Base-by-base conservation (phyloP, 176 grass and related monocot genomes). In the Oryza nivara region DNA sequence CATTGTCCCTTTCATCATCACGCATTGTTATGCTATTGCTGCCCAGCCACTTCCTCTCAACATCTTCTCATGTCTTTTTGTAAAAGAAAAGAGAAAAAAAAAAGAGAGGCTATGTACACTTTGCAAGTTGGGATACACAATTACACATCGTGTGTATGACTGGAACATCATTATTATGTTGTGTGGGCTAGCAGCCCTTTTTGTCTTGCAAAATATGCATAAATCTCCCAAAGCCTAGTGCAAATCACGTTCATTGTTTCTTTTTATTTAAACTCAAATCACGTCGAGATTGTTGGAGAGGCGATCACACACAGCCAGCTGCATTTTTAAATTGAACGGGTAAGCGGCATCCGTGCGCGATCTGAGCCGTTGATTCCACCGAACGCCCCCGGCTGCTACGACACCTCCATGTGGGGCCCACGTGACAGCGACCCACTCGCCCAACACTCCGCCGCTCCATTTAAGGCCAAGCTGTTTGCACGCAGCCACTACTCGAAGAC, bases 301-400 rank as follows among this genome's bases (percentile, higher is more conserved):
- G 58, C 4, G 51, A 19, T 7, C 16, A 54, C 51, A 14, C 30
- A 32, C 30, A 36, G 35, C 4, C 4, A 58, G 17, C 17, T n/a
- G 17, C 54, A 9, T 58, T n/a, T 58, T n/a, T 58, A 19, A 49
- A 49, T 65, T 11, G 76, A 63, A 80, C 82, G 43, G 82, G 51
- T 64, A 70, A 76, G 43, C 71, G 51, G 54, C 61, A 48, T 36
- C 67, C 30, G 17, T 85, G 60, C 68, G 19, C 36, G 2, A 89
- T 84, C 81, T 61, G 4, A 17, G 58, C 87, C 81, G 69, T 74
- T 30, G 47, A 48, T 11, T 15, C 68, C 73, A 90, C 46, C 36
- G 67, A 48, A 79, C 47, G 22, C 16, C 14, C n/a, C 14, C n/a
- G 54, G 6, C 19, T n/a, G 54, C 54, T 19, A 52, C 49, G 77